Base-by-base conservation (phyloP, 129 eudicot genomes). In the sunflower (Helianthus annuus) region DNA sequence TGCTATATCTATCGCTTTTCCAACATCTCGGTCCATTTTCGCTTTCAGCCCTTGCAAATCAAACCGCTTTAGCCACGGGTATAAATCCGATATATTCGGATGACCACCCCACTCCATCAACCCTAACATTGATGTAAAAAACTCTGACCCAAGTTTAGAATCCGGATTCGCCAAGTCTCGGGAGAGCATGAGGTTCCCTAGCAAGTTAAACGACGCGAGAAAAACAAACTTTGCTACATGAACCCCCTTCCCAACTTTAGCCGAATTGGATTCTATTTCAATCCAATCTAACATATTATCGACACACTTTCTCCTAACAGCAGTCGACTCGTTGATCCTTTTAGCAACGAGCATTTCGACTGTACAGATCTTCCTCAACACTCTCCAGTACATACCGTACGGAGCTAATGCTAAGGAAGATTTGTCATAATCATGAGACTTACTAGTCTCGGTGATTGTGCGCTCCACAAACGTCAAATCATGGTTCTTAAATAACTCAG, bases 111-210 rank as follows among this genome's bases (percentile, higher is more conserved):
- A 79, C 22, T 83, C 77, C 85, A 79, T 79, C 44, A 79, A 13
- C 70, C 78, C 76, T 39, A 36, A 24, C 86, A 87, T 80, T 0
- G 78, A 59, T 0, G 68, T 57, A 48, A 66, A 83, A 12, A 91
- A 83, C 74, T 87, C 88, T 2, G 68, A 49, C 1, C 73, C 97
- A 10, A 71, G 69, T 36, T 76, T 63, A 0, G 87, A 85, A 4
- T 84, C 63, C 1, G 83, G 77, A 2, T 68, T 88, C 34, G 84
- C 76, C 39, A 87, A 53, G 70, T 87, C 86, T 16, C 80, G 75
- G 0, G 95, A 87, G 17, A 91, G 70, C 87, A 91, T 38, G 3
- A 81, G 62, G 72, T 91, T 91, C 7, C 97, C 91, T 27, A 87
- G 32, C 71, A 81, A 7, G 64, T 91, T 87, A 59, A 87, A 85